These are phyloP conservation scores for Kockovaella imperatae DNA, from an alignment of 768 basidiomycete genomes.

Conservation along the genomic window DNA sequence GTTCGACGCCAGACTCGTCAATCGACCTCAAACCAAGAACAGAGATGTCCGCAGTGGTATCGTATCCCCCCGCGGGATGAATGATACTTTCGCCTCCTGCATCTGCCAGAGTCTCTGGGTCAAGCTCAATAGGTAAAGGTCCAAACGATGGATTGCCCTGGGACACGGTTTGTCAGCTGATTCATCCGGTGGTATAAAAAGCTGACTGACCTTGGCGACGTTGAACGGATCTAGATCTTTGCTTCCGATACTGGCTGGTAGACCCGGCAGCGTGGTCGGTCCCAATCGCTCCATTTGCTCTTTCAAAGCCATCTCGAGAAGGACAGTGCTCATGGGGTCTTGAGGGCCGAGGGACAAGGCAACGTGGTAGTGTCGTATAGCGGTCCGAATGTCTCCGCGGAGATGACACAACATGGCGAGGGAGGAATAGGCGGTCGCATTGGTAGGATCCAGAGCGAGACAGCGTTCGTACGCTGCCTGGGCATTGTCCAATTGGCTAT, in stretches of 20 bases:
- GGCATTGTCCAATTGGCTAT: slow-evolving; percentile 53
- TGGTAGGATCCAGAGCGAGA: slow-evolving; percentile 76
- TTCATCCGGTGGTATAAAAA: background rate
- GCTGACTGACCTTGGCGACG: slow-evolving; percentile 22
- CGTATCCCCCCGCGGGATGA: no score
- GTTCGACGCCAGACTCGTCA: background rate
- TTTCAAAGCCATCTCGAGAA: slow-evolving; percentile 39
- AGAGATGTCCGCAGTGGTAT: no score
- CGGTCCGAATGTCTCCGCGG: slow-evolving; percentile 61
- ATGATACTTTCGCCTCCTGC: slow-evolving; percentile 17
- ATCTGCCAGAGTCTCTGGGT: slow-evolving; percentile 9
- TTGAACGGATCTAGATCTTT: slow-evolving; percentile 23
- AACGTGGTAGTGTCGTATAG: slow-evolving; percentile 88
- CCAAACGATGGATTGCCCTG: slow-evolving; percentile 27
- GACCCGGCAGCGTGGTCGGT: slow-evolving; percentile 28
- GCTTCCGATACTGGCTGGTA: slow-evolving; percentile 22
- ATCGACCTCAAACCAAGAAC: background rate
- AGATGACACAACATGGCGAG: slow-evolving; percentile 83
- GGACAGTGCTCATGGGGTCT: slow-evolving; percentile 39
- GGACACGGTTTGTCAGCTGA: background rate
- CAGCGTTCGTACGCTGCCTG: slow-evolving; percentile 67
- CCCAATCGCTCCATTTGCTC: slow-evolving; percentile 34
- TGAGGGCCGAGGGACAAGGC: slow-evolving; percentile 50
- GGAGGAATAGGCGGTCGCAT: slow-evolving; percentile 71
- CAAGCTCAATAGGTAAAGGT: slow-evolving; percentile 18